Conservation (phyloP, 805 yeast species). For the Soucietia sequanensis region DNA sequence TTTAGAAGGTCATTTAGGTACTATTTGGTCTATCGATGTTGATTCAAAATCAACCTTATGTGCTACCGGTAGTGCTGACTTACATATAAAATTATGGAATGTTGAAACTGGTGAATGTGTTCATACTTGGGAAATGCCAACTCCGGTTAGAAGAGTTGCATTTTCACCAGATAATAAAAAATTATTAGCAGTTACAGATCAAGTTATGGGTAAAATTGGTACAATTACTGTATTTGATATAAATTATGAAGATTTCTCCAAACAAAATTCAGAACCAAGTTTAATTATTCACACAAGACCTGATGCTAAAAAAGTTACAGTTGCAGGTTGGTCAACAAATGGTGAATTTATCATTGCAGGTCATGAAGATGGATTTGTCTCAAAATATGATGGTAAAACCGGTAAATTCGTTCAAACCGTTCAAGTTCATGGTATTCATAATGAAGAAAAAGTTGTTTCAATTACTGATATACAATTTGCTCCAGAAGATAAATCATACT, state of each 20-base stretch:
- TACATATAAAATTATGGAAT: slow-evolving; percentile 80
- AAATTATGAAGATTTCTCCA: slow-evolving; percentile 38
- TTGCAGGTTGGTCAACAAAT: slow-evolving; percentile 84
- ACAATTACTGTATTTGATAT: slow-evolving; percentile 67
- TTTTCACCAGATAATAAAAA: slow-evolving; percentile 71
- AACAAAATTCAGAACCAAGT: slow-evolving; percentile 54
- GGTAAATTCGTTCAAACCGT: slow-evolving; percentile 65
- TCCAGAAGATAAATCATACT: slow-evolving; percentile 75
- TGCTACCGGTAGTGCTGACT: slow-evolving; percentile 90
- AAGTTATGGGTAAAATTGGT: slow-evolving; percentile 88
- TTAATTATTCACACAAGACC: slow-evolving; percentile 60
- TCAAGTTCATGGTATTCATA: slow-evolving; percentile 69
- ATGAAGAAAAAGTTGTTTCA: slow-evolving; percentile 39
- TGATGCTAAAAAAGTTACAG: slow-evolving; percentile 61
- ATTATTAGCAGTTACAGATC: slow-evolving; percentile 79
- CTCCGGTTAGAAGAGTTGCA: slow-evolving; percentile 91
- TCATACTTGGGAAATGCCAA: slow-evolving; percentile 67
- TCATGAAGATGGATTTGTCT: slow-evolving; percentile 80
- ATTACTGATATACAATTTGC: slow-evolving; percentile 91
- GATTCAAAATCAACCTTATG: slow-evolving; percentile 66
- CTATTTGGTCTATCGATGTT: slow-evolving; percentile 91
- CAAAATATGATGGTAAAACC: slow-evolving; percentile 73
- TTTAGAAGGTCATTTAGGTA: slow-evolving; percentile 79
- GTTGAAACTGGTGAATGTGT: slow-evolving; percentile 75
- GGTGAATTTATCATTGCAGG: slow-evolving; percentile 78